phyloP scores from a whole-genome alignment of 2,329 filamentous ascomycete genomes.

The Plectosphaerella sp. region DNA sequence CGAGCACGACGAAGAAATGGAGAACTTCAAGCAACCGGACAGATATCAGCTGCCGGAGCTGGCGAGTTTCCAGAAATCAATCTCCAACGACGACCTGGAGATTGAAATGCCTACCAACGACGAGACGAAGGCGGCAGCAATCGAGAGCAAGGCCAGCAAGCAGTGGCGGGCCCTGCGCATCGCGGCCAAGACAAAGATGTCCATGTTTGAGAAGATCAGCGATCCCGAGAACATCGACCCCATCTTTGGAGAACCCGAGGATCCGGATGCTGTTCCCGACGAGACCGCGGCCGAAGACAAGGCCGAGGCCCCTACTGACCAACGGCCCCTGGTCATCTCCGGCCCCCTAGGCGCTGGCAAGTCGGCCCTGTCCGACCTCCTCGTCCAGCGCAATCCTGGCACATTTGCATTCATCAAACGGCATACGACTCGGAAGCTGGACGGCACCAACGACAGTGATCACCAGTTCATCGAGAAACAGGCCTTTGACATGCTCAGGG shows the following conservation, averaged over 20 bases:
- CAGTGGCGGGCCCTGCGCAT: constrained; percentile 86
- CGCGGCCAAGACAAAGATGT: constrained; percentile 68
- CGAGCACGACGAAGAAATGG: constrained; percentile 52
- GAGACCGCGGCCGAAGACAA: constrained; percentile 21
- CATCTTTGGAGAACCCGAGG: constrained; percentile 47
- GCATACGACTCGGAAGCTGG: constrained; percentile 48
- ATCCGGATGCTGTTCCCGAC: constrained; percentile 27
- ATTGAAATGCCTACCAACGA: constrained; percentile 72
- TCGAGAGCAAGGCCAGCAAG: constrained; percentile 78
- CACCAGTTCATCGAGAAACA: constrained; percentile 51
- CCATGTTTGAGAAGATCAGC: constrained; percentile 82
- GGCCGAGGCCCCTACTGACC: constrained; percentile 39
- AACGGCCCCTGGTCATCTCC: constrained; percentile 59
- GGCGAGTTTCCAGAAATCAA: constrained; percentile 65
- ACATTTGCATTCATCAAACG: constrained; percentile 57
- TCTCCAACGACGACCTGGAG: constrained; percentile 78
- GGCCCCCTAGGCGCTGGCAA: constrained; percentile 61
- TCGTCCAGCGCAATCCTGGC: constrained; percentile 59
- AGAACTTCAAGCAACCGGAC: constrained; percentile 61
- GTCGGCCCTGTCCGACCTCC: constrained; percentile 56
- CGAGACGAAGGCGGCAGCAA: constrained; percentile 47
- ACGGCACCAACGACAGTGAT: constrained; percentile 47
- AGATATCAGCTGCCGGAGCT: constrained; percentile 67
- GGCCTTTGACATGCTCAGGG: constrained; percentile 53
- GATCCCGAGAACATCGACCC: constrained; percentile 66